phyloP scores from a whole-genome alignment of 108 stramenopile genomes.

The Nannochloropsis salina region DNA sequence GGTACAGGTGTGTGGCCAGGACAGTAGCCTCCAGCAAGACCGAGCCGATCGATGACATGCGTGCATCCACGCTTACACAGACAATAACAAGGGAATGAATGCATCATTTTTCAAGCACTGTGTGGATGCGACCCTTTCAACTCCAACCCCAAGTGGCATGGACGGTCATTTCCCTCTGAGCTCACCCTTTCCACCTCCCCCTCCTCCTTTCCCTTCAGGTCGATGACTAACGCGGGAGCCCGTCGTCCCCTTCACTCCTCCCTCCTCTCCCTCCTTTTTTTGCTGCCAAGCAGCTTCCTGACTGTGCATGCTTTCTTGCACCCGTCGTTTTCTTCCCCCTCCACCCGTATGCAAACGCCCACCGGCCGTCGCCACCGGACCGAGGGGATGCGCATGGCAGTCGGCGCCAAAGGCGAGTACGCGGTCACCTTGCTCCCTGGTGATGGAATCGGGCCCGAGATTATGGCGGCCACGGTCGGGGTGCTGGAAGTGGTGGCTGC shows the following conservation, averaged over 20 bases:
- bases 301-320: neutral
- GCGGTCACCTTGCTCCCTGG: constrained; percentile 56
- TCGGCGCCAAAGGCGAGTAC: constrained; percentile 43
- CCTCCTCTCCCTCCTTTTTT: neutral
- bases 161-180: too few species aligned
- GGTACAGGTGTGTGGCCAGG: too few species aligned
- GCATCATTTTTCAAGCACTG: too few species aligned
- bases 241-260: neutral
- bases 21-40: too few species aligned
- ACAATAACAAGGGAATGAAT: too few species aligned
- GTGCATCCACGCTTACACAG: too few species aligned
- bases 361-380: neutral
- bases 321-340: neutral
- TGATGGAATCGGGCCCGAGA: constrained; percentile 65
- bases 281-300: neutral
- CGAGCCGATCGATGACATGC: too few species aligned
- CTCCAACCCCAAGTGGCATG: too few species aligned
- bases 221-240: neutral
- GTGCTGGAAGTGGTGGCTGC: constrained; percentile 35
- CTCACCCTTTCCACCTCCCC: too few species aligned
- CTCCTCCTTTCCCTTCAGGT: too few species aligned
- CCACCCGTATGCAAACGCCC: neutral
- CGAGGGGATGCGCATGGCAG: constrained; percentile 32
- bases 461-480: constrained; percentile 73
- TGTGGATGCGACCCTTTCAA: too few species aligned